Evolutionary conservation across 345 rosid genomes (phyloP).

Genomic region (Draba incana): DNA sequence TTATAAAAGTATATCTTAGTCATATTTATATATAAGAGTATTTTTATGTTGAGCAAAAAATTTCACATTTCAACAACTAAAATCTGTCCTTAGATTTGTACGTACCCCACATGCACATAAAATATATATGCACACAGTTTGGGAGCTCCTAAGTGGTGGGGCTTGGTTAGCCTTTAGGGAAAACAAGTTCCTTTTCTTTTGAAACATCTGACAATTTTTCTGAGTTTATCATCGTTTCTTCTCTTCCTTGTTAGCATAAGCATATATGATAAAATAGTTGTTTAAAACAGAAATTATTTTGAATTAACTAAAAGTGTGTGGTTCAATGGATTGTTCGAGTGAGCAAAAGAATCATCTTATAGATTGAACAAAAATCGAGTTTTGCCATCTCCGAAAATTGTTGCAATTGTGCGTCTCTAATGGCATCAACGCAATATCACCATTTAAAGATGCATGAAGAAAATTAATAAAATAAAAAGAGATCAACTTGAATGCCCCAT

Average conservation of each 20-base stretch:
- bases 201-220: not conserved
- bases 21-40: not conserved
- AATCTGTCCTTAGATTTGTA: not conserved
- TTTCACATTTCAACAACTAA: not conserved
- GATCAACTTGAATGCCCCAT: slow-evolving; percentile 33
- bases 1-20: no score
- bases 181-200: not conserved
- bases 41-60: not conserved
- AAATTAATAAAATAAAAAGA: not conserved
- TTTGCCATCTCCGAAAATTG: no score
- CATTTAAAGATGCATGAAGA: not conserved
- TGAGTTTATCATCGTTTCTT: not conserved
- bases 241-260: slow-evolving; percentile 3
- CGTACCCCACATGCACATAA: slow-evolving; percentile 14
- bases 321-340: no score
- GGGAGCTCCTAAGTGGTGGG: slow-evolving; percentile 41
- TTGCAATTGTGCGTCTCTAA: slow-evolving; percentile 10
- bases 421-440: slow-evolving; percentile 11
- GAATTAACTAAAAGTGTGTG: not conserved
- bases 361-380: no score
- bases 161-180: slow-evolving; percentile 19
- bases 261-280: not conserved
- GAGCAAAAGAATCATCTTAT: no score
- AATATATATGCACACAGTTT: slow-evolving; percentile 23
- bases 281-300: not conserved